These are phyloP conservation scores for Sporisorium exsertum DNA, from an alignment of 1,284 basidiomycete species.

Conservation along the genomic window DNA sequence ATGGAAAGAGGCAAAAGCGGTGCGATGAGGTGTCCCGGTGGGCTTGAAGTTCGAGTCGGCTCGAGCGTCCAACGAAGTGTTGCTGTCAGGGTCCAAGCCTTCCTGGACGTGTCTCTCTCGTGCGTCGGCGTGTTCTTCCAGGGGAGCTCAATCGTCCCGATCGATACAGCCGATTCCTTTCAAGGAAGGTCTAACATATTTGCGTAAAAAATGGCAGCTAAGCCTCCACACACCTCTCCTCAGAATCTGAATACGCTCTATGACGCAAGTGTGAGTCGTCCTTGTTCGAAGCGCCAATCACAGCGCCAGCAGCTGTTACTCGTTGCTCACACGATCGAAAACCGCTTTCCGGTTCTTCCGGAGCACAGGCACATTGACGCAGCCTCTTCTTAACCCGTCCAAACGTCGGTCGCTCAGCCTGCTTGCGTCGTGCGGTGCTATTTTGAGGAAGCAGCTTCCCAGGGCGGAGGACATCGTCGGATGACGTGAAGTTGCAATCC, in stretches of 20 bases:
- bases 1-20: not conserved
- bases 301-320: not conserved
- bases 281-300: slow-evolving; percentile 11
- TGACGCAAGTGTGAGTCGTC: slow-evolving; percentile 33
- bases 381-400: not conserved
- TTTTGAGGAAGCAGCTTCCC: slow-evolving; percentile 6
- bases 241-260: slow-evolving; percentile 10
- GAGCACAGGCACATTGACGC: slow-evolving; percentile 6
- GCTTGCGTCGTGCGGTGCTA: slow-evolving; percentile 14
- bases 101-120: slow-evolving; percentile 4
- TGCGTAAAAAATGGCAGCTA: not conserved
- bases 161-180: not conserved
- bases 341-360: slow-evolving; percentile 10
- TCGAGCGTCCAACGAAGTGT: slow-evolving; percentile 13
- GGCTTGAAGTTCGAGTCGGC: slow-evolving; percentile 6
- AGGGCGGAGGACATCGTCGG: not conserved
- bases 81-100: not conserved
- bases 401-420: no score
- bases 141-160: not conserved
- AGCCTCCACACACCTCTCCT: slow-evolving; percentile 38
- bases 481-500: slow-evolving; percentile 41
- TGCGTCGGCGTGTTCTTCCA: slow-evolving; percentile 14
- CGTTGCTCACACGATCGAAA: slow-evolving; percentile 26
- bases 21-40: not conserved
- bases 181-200: not conserved